phyloP scores from a whole-genome alignment of 1,139 yeast genomes.

The Debaryomycetaceae sp. region DNA sequence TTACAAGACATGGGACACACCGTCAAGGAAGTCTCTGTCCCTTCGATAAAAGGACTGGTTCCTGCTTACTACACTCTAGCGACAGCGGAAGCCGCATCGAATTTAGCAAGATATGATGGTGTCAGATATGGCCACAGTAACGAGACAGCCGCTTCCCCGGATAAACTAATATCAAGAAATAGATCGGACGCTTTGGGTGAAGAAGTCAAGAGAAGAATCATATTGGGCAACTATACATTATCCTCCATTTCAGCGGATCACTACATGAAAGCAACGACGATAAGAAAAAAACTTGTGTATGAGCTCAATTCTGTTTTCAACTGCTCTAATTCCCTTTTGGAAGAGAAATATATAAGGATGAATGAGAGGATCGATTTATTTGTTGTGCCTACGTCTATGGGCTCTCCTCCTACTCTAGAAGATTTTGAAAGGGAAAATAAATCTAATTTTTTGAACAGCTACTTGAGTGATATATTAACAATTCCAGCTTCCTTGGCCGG shows the following conservation, averaged over 20 bases:
- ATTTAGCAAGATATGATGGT: slow-evolving; percentile 87
- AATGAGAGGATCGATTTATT: slow-evolving; percentile 61
- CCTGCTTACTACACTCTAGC: slow-evolving; percentile 86
- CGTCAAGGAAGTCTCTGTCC: slow-evolving; percentile 63
- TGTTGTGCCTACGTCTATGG: slow-evolving; percentile 68
- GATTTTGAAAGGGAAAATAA: slow-evolving; percentile 31
- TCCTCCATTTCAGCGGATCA: slow-evolving; percentile 78
- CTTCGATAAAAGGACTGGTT: slow-evolving; percentile 63
- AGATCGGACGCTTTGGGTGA: slow-evolving; percentile 67
- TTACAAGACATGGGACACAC: slow-evolving; percentile 52
- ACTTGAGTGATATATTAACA: slow-evolving; percentile 79
- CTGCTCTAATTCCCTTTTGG: slow-evolving; percentile 43
- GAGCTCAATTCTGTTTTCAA: slow-evolving; percentile 69
- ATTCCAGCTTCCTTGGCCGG: slow-evolving; percentile 93
- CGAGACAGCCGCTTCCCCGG: slow-evolving; percentile 21
- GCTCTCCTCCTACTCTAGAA: slow-evolving; percentile 53
- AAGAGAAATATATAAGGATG: slow-evolving; percentile 5
- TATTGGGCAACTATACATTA: slow-evolving; percentile 82
- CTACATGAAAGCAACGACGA: slow-evolving; percentile 69
- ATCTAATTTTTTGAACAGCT: slow-evolving; percentile 56
- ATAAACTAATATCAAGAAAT: slow-evolving; percentile 53
- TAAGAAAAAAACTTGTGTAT: slow-evolving; percentile 56
- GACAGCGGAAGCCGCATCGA: slow-evolving; percentile 93
- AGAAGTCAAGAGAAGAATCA: slow-evolving; percentile 79
- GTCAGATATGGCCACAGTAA: slow-evolving; percentile 64